These are phyloP conservation scores for Tulasnella sp. DNA, from an alignment of 768 basidiomycete genomes.

Conservation along the genomic window DNA sequence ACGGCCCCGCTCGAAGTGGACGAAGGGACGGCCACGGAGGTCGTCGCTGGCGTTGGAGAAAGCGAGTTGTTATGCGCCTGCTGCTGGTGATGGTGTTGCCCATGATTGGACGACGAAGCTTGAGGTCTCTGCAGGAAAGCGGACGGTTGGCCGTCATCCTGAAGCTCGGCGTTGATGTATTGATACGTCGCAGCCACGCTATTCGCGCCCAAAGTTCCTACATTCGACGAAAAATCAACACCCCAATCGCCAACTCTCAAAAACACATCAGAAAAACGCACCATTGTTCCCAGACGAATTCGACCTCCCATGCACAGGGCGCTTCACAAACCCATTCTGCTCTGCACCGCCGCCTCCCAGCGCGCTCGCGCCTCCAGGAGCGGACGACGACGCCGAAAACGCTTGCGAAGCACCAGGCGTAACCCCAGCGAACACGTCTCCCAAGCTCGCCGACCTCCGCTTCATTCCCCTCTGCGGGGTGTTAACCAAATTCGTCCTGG, in stretches of 20 bases:
- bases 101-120: background rate
- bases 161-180: constrained; percentile 7
- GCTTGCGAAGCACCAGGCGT: too few relatives aligned
- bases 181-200: constrained; percentile 7
- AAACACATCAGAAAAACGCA: background rate
- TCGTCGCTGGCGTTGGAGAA: constrained; percentile 5
- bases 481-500: background rate
- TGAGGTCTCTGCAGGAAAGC: background rate
- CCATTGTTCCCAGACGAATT: background rate
- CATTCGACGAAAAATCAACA: background rate
- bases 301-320: background rate
- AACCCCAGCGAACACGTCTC: background rate
- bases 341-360: background rate
- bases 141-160: background rate
- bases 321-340: background rate
- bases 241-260: background rate
- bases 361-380: too few relatives aligned
- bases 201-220: background rate
- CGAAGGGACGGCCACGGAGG: background rate
- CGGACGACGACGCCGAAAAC: too few relatives aligned
- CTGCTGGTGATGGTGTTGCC: background rate
- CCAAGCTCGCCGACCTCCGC: constrained; percentile 3
- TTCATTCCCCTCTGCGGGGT: background rate
- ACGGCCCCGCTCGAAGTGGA: background rate
- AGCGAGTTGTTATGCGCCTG: background rate